Conservation (phyloP, 108 stramenopile species). For the Pinguiococcus pyrenoidosus region DNA sequence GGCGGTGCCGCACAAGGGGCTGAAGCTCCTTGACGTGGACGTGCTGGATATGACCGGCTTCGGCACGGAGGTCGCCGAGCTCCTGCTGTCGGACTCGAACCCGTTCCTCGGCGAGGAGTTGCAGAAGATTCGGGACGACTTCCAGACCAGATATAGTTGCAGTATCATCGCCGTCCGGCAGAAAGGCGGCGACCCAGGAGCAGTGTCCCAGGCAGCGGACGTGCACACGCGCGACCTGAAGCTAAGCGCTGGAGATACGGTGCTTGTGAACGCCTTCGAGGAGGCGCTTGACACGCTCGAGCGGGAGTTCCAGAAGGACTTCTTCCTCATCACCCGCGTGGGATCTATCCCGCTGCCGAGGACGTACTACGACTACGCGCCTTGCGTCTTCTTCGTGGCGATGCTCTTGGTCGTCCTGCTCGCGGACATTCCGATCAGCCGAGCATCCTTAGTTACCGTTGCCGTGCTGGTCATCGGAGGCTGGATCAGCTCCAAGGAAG, state of each 20-base stretch:
- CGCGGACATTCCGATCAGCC: constrained; percentile 14
- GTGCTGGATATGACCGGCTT: constrained; percentile 19
- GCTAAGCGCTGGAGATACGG: constrained; percentile 31
- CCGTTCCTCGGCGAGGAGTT: constrained; percentile 18
- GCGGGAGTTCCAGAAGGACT: too few relatives aligned
- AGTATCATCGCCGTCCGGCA: neutral
- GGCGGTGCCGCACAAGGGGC: constrained; percentile 13
- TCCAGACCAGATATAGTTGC: neutral
- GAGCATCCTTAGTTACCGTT: neutral
- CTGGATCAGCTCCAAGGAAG: constrained; percentile 9
- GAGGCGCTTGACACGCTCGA: too few relatives aligned
- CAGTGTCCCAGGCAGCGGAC: neutral
- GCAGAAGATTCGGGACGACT: neutral
- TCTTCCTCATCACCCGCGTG: constrained; percentile 23
- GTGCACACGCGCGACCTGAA: too few relatives aligned
- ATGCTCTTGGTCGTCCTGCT: constrained; percentile 21
- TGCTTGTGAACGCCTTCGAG: constrained; percentile 28
- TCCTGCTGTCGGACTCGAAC: constrained; percentile 25
- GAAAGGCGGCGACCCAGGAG: neutral
- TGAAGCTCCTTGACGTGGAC: constrained; percentile 28
- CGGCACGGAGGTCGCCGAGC: constrained; percentile 28
- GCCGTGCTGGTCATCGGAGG: constrained; percentile 6
- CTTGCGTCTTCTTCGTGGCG: constrained; percentile 16
- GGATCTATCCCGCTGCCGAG: constrained; percentile 17
- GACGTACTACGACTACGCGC: constrained; percentile 14